Conservation (phyloP, 1,284 basidiomycete species). For the Peniophora sp. region DNA sequence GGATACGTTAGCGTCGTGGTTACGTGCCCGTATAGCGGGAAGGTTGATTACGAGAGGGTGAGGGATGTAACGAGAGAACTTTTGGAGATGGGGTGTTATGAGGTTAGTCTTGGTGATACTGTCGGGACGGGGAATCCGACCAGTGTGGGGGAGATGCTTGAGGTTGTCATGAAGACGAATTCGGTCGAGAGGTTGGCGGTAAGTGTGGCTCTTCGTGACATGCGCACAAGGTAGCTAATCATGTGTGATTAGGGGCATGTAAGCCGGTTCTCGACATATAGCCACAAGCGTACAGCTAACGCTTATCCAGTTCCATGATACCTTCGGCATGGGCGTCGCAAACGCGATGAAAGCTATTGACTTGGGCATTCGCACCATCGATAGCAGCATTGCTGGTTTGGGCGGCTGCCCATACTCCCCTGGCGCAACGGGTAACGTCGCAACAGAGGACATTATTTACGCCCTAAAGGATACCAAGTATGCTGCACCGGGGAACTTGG, state of each 20-base stretch:
- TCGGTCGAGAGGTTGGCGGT: constrained; percentile 66
- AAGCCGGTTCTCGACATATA: constrained; percentile 19
- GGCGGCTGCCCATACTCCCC: constrained; percentile 96
- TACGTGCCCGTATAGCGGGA: constrained; percentile 81
- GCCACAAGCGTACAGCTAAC: background rate
- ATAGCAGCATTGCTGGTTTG: constrained; percentile 78
- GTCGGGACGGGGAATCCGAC: constrained; percentile 81
- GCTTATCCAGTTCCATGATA: constrained; percentile 59
- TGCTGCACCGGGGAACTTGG: constrained; percentile 53
- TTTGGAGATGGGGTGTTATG: constrained; percentile 89
- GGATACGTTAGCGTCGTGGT: constrained; percentile 87
- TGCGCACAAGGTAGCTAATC: constrained; percentile 4
- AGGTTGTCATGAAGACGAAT: constrained; percentile 59
- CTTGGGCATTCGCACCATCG: constrained; percentile 60
- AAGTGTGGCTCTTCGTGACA: constrained; percentile 20
- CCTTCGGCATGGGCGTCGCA: constrained; percentile 75
- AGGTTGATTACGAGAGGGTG: constrained; percentile 61
- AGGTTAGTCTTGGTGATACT: constrained; percentile 89
- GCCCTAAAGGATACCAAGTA: constrained; percentile 71
- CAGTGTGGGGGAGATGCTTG: constrained; percentile 60
- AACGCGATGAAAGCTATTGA: constrained; percentile 64
- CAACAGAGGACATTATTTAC: constrained; percentile 87
- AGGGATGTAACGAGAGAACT: constrained; percentile 67
- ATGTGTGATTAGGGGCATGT: constrained; percentile 46
- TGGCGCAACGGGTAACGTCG: constrained; percentile 90